Evolutionary conservation across 2,329 filamentous ascomycete species (phyloP), one percentile per base, ranked within the genome.

Genomic region (Fusarium zealandicum): DNA sequence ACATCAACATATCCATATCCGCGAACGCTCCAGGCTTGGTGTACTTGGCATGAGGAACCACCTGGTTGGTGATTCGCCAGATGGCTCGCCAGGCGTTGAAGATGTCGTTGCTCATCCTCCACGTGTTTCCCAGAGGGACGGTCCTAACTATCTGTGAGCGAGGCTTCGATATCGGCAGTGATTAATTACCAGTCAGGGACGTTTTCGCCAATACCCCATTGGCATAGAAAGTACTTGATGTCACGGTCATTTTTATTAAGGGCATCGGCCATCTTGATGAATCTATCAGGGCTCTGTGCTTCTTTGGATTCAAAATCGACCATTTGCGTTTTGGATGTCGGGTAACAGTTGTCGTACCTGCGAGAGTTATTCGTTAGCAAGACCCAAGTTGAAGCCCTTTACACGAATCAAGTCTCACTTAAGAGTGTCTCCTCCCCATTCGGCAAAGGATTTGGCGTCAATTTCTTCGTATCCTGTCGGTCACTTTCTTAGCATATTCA

Each of bases 91-190:
- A 83, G 12, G 71, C 71, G 32, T 79, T 78, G 48, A 77, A 79
- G 44, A 83, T 82, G 57, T 83, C 80, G 54, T 83, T 82, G 47
- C 78, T 80, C 51, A 83, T 82, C 35, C 80, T 70, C 75, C 79
- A 82, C 0, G 74, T 73, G 37, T 81, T 77, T 1, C 78, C 78
- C 3, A 82, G 69, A 1, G 67, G 66, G 2, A 78, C 72, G 0
- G 79, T 78, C 72, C 72, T 73, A 3, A 10, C 0, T 0, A 8
- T 1, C 0, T 9, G 30, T 66, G 1, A 63, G 47, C 13, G 4
- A n/a, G 11, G 1, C 27, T 1, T 10, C 0, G 5, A 1, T 0
- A 2, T 5, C 0, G 10, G 1, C 1, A 5, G 0, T 4, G 3
- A 5, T 0, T 3, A 14, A 54, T 50, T 41, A 69, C 78, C 80